Conservation (phyloP, 2,329 filamentous ascomycete genomes). For the Cyphellophora attinorum region DNA sequence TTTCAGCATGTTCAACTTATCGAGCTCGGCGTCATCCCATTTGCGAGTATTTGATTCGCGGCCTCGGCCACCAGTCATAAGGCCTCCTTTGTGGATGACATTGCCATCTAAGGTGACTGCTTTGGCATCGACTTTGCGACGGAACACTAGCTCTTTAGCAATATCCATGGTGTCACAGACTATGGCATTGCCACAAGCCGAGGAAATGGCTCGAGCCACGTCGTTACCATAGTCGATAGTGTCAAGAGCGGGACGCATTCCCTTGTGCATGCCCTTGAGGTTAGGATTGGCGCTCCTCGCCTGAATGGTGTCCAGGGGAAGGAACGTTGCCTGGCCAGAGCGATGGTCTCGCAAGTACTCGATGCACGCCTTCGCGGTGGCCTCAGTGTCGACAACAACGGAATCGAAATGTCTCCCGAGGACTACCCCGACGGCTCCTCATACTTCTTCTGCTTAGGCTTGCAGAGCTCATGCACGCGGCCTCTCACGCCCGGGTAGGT, state of each 20-base stretch:
- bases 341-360: slow-evolving; percentile 87
- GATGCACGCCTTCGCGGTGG: slow-evolving; percentile 87
- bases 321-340: slow-evolving; percentile 81
- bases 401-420: slow-evolving; percentile 90
- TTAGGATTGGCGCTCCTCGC: slow-evolving; percentile 84
- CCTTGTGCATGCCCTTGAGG: slow-evolving; percentile 77
- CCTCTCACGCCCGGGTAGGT: slow-evolving; percentile 89
- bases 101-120: slow-evolving; percentile 92
- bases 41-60: slow-evolving; percentile 66
- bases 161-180: slow-evolving; percentile 82
- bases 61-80: slow-evolving; percentile 91
- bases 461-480: slow-evolving; percentile 81
- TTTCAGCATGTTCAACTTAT: slow-evolving; percentile 68
- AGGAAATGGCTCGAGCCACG: slow-evolving; percentile 84
- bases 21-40: slow-evolving; percentile 84
- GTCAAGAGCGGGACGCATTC: slow-evolving; percentile 81
- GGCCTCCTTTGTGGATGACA: slow-evolving; percentile 89
- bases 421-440: slow-evolving; percentile 83
- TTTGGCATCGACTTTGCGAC: slow-evolving; percentile 76
- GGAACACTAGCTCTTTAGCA: slow-evolving; percentile 83
- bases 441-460: slow-evolving; percentile 94
- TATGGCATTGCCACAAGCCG: slow-evolving; percentile 88
- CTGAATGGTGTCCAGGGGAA: slow-evolving; percentile 94
- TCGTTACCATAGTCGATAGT: slow-evolving; percentile 87
- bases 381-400: slow-evolving; percentile 89